phyloP scores from a whole-genome alignment of 768 basidiomycete species.

The Calocybe cyanea region DNA sequence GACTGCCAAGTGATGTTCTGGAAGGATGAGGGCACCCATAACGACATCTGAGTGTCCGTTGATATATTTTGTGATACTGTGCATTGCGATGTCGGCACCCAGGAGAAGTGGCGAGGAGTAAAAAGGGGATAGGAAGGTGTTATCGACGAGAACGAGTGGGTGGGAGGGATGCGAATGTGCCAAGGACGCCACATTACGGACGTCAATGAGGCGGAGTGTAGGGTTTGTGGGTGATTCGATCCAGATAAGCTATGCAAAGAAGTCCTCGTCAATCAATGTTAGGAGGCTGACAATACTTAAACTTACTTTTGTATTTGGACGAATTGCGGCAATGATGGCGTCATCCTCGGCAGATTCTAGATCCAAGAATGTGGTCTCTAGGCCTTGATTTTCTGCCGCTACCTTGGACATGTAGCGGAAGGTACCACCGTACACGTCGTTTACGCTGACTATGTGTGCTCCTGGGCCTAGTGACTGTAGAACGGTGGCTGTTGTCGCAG shows the following conservation, averaged over 20 bases:
- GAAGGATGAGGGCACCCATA: conserved; percentile 80
- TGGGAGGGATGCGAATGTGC: conserved; percentile 56
- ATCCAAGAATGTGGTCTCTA: conserved; percentile 78
- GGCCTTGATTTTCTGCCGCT: conserved; percentile 53
- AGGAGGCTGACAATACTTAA: too few relatives aligned
- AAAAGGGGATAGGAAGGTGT: conserved; percentile 92
- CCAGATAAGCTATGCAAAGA: conserved; percentile 73
- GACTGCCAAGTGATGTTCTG: conserved; percentile 46
- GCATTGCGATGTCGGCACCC: conserved; percentile 82
- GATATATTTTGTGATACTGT: conserved; percentile 86
- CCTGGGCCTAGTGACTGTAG: conserved; percentile 69
- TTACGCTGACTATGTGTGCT: conserved; percentile 82
- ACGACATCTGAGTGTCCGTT: conserved; percentile 94
- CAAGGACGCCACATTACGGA: conserved; percentile 64
- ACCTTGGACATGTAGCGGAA: conserved; percentile 79
- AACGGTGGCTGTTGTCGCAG: conserved; percentile 80
- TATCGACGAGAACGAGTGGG: conserved; percentile 88
- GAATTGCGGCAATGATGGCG: conserved; percentile 59
- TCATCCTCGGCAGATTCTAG: conserved; percentile 68
- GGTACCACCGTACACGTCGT: conserved; percentile 94
- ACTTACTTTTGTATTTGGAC: conserved; percentile 76
- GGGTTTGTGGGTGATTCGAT: conserved; percentile 96
- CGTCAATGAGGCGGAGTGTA: conserved; percentile 81
- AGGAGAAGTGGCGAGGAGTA: conserved; percentile 84
- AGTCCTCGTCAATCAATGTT: background rate